These are phyloP conservation scores for Guillardia theta DNA, from an alignment of 78 protist species.

Conservation along the genomic window DNA sequence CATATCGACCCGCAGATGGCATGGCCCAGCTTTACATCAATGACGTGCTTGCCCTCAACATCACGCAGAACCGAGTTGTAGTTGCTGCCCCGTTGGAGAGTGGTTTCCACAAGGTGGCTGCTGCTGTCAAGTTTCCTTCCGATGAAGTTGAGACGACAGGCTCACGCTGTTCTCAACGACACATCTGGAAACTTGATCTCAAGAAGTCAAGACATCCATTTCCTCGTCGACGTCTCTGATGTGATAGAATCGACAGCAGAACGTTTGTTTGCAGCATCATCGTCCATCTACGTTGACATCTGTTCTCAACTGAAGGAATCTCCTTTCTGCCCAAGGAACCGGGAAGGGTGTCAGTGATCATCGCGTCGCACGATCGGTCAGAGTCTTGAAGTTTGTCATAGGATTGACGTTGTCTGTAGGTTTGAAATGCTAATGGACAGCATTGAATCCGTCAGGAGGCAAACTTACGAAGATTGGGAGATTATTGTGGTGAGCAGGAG, in stretches of 20 bases:
- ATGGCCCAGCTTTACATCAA: neutral
- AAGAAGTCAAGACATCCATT: neutral
- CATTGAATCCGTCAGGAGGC: constrained; percentile 11
- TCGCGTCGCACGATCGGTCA: constrained; percentile 13
- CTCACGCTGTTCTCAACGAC: too few relatives aligned
- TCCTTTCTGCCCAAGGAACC: neutral
- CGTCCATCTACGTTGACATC: too few relatives aligned
- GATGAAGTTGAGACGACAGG: too few relatives aligned
- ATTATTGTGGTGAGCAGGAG: constrained; percentile 40
- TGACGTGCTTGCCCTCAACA: neutral
- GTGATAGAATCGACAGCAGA: neutral
- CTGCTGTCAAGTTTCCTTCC: too few relatives aligned
- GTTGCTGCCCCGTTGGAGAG: neutral
- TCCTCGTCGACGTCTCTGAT: neutral
- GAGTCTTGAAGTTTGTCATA: neutral
- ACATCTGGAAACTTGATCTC: too few relatives aligned
- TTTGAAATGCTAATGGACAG: neutral
- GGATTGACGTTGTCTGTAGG: neutral
- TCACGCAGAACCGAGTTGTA: neutral
- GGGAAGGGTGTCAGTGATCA: neutral
- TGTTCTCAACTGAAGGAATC: too few relatives aligned
- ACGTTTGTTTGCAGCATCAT: neutral
- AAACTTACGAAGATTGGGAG: neutral
- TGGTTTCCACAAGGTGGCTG: constrained; percentile 26
- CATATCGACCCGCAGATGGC: too few relatives aligned